Evolutionary conservation across 2,329 filamentous ascomycete genomes (phyloP).

Genomic region (Aspergillus sclerotialis): DNA sequence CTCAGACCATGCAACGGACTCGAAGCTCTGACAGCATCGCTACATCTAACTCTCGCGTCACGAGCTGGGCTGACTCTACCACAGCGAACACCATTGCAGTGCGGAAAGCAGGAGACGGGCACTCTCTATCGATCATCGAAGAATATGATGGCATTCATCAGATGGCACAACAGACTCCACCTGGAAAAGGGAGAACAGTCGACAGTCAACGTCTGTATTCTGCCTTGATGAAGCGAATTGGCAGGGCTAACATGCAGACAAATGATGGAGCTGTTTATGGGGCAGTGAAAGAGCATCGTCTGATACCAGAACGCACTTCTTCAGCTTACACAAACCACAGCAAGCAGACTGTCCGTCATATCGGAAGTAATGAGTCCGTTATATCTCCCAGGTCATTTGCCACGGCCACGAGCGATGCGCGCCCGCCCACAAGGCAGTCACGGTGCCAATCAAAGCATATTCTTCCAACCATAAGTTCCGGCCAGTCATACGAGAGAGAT

Average conservation of each 20-base stretch:
- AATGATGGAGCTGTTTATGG: slow-evolving; percentile 21
- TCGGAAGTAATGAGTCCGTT: slow-evolving; percentile 25
- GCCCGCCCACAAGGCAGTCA: slow-evolving; percentile 14
- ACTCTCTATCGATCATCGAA: slow-evolving; percentile 38
- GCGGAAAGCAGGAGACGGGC: slow-evolving; percentile 24
- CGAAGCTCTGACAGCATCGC: slow-evolving; percentile 27
- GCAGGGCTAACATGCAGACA: slow-evolving; percentile 11
- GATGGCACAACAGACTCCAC: slow-evolving; percentile 4
- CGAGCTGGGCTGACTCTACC: slow-evolving; percentile 44
- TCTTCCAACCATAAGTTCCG: background rate
- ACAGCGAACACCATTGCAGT: slow-evolving; percentile 33
- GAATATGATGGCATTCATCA: slow-evolving; percentile 24
- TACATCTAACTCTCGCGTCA: slow-evolving; percentile 38
- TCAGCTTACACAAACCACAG: slow-evolving; percentile 18
- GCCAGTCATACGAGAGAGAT: background rate
- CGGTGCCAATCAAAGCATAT: slow-evolving; percentile 1
- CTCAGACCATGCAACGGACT: slow-evolving; percentile 15
- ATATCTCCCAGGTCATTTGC: slow-evolving; percentile 23
- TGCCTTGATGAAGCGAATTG: slow-evolving; percentile 37
- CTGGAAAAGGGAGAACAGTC: slow-evolving; percentile 16
- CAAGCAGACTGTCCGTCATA: slow-evolving; percentile 22
- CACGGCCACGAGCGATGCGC: slow-evolving; percentile 16
- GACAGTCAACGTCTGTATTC: slow-evolving; percentile 37
- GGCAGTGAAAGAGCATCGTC: slow-evolving; percentile 23
- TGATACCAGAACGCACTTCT: slow-evolving; percentile 20